Percentiles rank a stretch among this genome's conserved stretches.
Evolutionary conservation across 2,329 filamentous ascomycete species (phyloP).

Genomic region (Penicillium janthinellum): DNA sequence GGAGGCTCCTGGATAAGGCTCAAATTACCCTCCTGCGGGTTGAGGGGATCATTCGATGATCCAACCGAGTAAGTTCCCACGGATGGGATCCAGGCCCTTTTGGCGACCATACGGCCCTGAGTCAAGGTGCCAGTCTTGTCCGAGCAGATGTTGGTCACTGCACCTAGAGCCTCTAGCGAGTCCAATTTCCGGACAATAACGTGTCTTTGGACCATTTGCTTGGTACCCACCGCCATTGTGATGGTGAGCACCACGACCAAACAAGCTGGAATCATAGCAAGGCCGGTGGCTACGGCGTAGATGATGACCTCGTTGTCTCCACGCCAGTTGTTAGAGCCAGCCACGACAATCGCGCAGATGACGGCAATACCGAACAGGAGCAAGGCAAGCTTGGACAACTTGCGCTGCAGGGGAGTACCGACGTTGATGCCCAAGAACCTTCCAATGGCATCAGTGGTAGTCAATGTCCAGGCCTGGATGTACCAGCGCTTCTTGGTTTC

Average conservation of each 20-base stretch:
- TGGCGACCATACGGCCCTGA: constrained; percentile 65
- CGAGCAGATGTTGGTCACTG: constrained; percentile 61
- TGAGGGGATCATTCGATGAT: constrained; percentile 57
- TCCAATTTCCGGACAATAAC: constrained; percentile 62
- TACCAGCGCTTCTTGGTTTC: constrained; percentile 57
- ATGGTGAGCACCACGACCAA: constrained; percentile 68
- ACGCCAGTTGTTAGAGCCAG: constrained; percentile 64
- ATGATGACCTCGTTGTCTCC: constrained; percentile 63
- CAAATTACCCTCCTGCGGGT: constrained; percentile 57
- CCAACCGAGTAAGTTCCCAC: constrained; percentile 61
- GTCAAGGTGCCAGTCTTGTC: constrained; percentile 64
- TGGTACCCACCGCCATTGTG: constrained; percentile 65
- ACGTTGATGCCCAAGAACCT: constrained; percentile 68
- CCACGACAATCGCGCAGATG: constrained; percentile 68
- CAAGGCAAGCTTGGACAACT: constrained; percentile 67
- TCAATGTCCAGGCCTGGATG: constrained; percentile 54
- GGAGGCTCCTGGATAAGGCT: constrained; percentile 42
- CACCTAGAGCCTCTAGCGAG: constrained; percentile 62
- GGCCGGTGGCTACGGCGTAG: constrained; percentile 61
- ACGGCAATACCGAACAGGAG: constrained; percentile 68
- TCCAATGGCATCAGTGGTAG: constrained; percentile 60
- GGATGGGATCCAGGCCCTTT: constrained; percentile 61
- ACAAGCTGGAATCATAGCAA: constrained; percentile 65
- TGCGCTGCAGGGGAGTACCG: constrained; percentile 69
- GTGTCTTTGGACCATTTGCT: constrained; percentile 58